Percentiles rank a stretch among this genome's conserved stretches.
These are phyloP conservation scores for Verticillium isaacii DNA, from an alignment of 2,329 filamentous ascomycete species.

Conservation along the genomic window DNA sequence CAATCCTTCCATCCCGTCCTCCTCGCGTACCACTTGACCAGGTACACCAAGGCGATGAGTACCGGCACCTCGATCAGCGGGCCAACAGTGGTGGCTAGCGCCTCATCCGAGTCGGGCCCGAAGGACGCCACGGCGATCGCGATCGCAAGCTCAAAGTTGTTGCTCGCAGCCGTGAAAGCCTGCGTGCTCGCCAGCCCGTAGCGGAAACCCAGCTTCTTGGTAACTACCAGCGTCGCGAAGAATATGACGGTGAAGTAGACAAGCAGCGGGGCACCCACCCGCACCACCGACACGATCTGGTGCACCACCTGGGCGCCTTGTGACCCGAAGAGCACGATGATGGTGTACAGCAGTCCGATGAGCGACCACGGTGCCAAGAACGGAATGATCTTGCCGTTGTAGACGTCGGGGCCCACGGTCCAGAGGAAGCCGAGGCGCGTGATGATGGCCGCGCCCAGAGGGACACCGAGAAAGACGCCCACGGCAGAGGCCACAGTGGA, in stretches of 20 bases:
- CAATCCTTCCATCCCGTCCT: background rate
- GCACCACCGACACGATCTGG: conserved; percentile 77
- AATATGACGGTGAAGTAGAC: conserved; percentile 80
- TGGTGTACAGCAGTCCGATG: conserved; percentile 81
- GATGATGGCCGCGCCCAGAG: conserved; percentile 72
- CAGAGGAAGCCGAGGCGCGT: conserved; percentile 61
- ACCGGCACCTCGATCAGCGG: conserved; percentile 86
- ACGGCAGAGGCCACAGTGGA: conserved; percentile 71
- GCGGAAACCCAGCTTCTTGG: conserved; percentile 64
- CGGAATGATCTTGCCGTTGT: conserved; percentile 65
- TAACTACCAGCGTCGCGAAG: conserved; percentile 58
- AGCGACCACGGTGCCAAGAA: conserved; percentile 70
- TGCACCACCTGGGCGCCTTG: conserved; percentile 74
- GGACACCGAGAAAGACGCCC: conserved; percentile 80
- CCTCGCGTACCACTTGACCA: conserved; percentile 46
- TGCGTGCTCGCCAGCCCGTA: conserved; percentile 70
- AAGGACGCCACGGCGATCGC: conserved; percentile 81
- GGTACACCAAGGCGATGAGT: conserved; percentile 70
- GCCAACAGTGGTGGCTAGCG: conserved; percentile 76
- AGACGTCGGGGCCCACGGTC: conserved; percentile 53
- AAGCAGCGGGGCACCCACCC: conserved; percentile 74
- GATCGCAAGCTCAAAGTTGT: conserved; percentile 91
- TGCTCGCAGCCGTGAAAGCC: conserved; percentile 85
- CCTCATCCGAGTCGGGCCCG: conserved; percentile 72
- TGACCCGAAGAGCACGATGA: conserved; percentile 78